Conservation (phyloP, 306 rosid genomes). For the Fagus sylvatica region DNA sequence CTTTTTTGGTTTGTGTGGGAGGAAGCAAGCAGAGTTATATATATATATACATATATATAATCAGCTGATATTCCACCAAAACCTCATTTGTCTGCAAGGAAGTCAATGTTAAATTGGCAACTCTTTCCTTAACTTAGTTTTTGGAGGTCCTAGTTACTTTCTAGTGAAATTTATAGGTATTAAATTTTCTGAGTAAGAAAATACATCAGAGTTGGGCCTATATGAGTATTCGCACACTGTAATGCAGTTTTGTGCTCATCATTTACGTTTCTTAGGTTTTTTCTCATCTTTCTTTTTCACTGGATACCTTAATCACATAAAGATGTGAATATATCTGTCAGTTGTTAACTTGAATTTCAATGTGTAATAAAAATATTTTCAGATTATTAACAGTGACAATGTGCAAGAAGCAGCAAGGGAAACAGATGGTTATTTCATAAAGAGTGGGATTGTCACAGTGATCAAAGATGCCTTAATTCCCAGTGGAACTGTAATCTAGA, state of each 20-base stretch:
- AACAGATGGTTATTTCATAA: constrained; percentile 95
- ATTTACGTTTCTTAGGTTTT: not conserved
- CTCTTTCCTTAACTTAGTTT: not conserved
- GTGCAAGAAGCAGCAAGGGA: constrained; percentile 99
- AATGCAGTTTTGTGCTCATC: not conserved
- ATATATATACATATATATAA: no score
- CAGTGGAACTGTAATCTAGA: constrained; percentile 72
- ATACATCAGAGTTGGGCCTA: not conserved
- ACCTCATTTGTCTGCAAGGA: no score
- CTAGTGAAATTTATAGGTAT: not conserved
- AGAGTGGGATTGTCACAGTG: constrained; percentile 90
- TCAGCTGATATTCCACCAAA: no score
- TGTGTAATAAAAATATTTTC: constrained; percentile 21
- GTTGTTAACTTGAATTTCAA: not conserved
- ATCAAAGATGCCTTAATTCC: constrained; percentile 98
- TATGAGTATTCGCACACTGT: not conserved
- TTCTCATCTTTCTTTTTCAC: not conserved
- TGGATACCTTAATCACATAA: not conserved
- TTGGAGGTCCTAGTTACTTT: not conserved
- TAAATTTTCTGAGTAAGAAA: not conserved
- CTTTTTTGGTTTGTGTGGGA: no score
- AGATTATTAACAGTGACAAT: constrained; percentile 75
- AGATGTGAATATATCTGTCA: not conserved
- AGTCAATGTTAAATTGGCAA: no score
- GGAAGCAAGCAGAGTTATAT: no score